Conservation (phyloP, 2,329 filamentous ascomycete genomes). For the Ophiostoma himal-ulmi region DNA sequence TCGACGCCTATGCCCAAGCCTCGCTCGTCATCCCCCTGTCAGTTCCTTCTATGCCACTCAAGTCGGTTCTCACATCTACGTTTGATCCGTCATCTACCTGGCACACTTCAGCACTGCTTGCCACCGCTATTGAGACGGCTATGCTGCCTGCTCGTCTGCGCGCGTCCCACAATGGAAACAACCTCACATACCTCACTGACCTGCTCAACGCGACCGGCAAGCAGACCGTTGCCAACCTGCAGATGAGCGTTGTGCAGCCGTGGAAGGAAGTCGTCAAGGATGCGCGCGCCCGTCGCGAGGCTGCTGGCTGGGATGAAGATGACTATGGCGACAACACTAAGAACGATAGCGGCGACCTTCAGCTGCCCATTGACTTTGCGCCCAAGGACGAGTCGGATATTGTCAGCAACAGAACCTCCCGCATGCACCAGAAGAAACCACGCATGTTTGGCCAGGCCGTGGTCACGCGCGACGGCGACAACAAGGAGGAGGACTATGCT, state of each 20-base stretch:
- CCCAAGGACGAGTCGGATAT: conserved; percentile 36
- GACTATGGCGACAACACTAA: conserved; percentile 27
- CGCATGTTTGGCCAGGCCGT: conserved; percentile 42
- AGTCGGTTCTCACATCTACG: conserved; percentile 27
- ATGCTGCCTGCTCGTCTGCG: conserved; percentile 69
- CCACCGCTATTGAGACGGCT: conserved; percentile 69
- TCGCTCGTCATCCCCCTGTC: conserved; percentile 74
- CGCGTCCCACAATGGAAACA: conserved; percentile 34
- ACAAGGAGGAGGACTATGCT: conserved; percentile 17
- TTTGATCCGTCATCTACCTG: conserved; percentile 63
- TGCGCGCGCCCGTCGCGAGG: neutral
- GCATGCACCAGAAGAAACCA: conserved; percentile 26
- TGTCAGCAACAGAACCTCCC: conserved; percentile 21
- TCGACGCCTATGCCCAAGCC: conserved; percentile 61
- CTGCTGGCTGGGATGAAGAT: conserved; percentile 27
- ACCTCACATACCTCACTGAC: conserved; percentile 57
- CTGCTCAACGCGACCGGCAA: conserved; percentile 69
- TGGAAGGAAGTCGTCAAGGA: conserved; percentile 28
- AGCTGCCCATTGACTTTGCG: conserved; percentile 39
- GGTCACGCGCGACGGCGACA: conserved; percentile 30
- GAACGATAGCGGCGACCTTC: conserved; percentile 26
- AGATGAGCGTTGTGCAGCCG: conserved; percentile 52
- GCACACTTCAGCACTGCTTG: conserved; percentile 73
- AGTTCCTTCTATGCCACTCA: conserved; percentile 48
- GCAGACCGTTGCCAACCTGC: conserved; percentile 69